Evolutionary conservation across 768 basidiomycete species (phyloP), one percentile per base, ranked within the genome.

Genomic region (Tulasnella sp.): DNA sequence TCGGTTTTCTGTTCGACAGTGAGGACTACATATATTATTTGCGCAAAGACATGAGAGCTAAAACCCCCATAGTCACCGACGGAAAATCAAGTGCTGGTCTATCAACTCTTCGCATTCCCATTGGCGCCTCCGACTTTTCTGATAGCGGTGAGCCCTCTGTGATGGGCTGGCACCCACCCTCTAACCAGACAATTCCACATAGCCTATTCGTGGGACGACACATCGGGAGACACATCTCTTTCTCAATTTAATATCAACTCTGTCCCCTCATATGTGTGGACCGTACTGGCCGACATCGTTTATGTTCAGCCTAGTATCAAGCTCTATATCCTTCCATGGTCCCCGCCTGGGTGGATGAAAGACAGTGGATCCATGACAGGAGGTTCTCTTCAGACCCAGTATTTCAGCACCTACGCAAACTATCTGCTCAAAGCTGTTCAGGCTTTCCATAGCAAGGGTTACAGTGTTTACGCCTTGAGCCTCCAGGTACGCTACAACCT

Each of bases 261-360:
- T 21, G 87, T 89, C 1, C 93, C 93, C 3, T 88, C 89, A 19
- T 89, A 91, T 81, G 84, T 93, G 5, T 93, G 92, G 83, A 88
- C 88, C 1, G 89, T 91, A 0, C 85, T 94, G n/a, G 86, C 85
- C 38, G 93, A 94, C 82, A 93, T 94, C 73, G 84, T 86, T 81
- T 87, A 88, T 19, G 84, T 92, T 81, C 93, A 92, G 80, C 85
- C 83, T 42, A 82, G 85, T 82, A 77, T 91, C 78, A 88, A 87
- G 82, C 85, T 92, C n/a, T 90, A 92, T 80, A 81, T 92, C 6
- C 74, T 92, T 21, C 91, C 93, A 9, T 94, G 93, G 93, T 93
- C 92, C 36, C 92, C 92, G 3, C 93, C 93, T 14, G 91, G 86
- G 3, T 94, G 93, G 93, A 93, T 93, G 92, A 94, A 94, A 84